phyloP scores from a whole-genome alignment of 202 grass and related monocot species.

The Elaeis oleifera region DNA sequence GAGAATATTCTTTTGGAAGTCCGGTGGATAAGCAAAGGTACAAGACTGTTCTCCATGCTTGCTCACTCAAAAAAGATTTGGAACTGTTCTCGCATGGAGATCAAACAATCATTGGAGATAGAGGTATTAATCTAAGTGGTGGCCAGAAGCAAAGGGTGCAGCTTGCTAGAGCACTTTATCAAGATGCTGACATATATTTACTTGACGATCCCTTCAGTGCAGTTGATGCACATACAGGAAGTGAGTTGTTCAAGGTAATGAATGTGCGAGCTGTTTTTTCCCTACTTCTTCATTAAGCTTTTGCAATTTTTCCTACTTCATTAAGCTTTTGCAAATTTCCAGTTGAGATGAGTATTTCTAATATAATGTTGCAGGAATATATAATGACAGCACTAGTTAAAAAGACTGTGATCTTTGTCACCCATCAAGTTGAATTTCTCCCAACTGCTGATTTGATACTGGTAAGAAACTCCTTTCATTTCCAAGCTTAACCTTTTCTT shows the following conservation, averaged over 20 bases:
- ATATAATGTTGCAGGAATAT: constrained; percentile 68
- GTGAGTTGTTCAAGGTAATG: constrained; percentile 50
- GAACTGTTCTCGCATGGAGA: constrained; percentile 58
- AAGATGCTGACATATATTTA: constrained; percentile 55
- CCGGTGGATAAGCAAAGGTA: constrained; percentile 43
- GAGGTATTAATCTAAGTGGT: constrained; percentile 70
- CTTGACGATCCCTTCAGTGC: constrained; percentile 74
- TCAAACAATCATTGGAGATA: constrained; percentile 59
- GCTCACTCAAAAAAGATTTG: constrained; percentile 56
- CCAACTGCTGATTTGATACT: constrained; percentile 91
- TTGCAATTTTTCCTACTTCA: not conserved
- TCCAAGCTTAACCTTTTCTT: constrained; percentile 6
- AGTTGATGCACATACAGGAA: constrained; percentile 71
- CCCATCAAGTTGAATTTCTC: constrained; percentile 98
- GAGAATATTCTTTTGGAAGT: constrained; percentile 50
- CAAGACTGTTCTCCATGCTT: constrained; percentile 32
- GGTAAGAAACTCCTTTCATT: constrained; percentile 24
- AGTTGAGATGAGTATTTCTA: constrained; percentile 12
- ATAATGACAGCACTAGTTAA: constrained; percentile 64
- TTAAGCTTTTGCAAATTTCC: not conserved
- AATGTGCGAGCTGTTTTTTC: not conserved
- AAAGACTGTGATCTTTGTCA: constrained; percentile 97
- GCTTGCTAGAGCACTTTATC: constrained; percentile 61
- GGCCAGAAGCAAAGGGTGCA: constrained; percentile 67
- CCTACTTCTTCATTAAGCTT: not conserved